Conservation (phyloP, 2,329 filamentous ascomycete genomes). For the Pezicula carpinea region DNA sequence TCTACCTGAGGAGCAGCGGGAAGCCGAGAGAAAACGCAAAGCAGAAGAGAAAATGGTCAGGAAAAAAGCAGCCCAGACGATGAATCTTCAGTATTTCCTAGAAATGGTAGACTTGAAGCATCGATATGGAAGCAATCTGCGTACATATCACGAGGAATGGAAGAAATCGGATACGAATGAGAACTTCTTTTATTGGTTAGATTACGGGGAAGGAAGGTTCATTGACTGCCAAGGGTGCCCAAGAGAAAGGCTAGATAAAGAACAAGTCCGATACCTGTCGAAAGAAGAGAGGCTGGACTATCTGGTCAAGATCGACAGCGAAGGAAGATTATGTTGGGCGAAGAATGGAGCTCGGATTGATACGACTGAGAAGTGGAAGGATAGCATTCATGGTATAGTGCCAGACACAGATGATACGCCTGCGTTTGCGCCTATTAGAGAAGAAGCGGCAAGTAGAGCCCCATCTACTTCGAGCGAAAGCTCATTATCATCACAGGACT, state of each 20-base stretch:
- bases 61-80: slow-evolving; percentile 66
- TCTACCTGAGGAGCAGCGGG: slow-evolving; percentile 32
- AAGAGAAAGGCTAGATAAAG: slow-evolving; percentile 67
- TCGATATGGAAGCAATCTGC: slow-evolving; percentile 77
- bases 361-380: slow-evolving; percentile 70
- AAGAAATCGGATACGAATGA: slow-evolving; percentile 70
- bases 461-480: slow-evolving; percentile 12
- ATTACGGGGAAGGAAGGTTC: slow-evolving; percentile 69
- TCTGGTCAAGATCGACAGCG: slow-evolving; percentile 67
- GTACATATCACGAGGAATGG: slow-evolving; percentile 81
- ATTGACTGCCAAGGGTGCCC: slow-evolving; percentile 70
- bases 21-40: slow-evolving; percentile 34
- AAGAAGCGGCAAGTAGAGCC: slow-evolving; percentile 19
- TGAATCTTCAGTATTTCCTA: slow-evolving; percentile 79
- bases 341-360: slow-evolving; percentile 77
- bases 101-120: slow-evolving; percentile 87
- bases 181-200: slow-evolving; percentile 94
- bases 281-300: slow-evolving; percentile 79
- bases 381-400: slow-evolving; percentile 74
- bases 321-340: slow-evolving; percentile 79
- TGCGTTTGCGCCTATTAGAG: slow-evolving; percentile 32
- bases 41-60: slow-evolving; percentile 50
- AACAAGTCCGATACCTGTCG: slow-evolving; percentile 79
- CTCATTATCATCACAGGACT: slow-evolving; percentile 29
- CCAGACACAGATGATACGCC: slow-evolving; percentile 56